These are phyloP conservation scores for Talaromyces wortmannii DNA, from an alignment of 495 filamentous ascomycete genomes.

Conservation along the genomic window DNA sequence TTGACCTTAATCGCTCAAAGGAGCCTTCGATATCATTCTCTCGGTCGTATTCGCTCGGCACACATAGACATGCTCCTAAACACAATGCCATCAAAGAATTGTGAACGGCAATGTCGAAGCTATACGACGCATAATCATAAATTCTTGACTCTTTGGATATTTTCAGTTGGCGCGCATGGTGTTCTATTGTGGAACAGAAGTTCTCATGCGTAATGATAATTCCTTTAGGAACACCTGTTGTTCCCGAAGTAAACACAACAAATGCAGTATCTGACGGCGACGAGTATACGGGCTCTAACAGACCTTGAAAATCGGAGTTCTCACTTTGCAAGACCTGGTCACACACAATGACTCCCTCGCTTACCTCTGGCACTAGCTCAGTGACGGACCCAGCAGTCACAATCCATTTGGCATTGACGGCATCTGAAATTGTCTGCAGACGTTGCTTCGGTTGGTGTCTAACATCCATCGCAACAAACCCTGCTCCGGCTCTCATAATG, in stretches of 20 bases:
- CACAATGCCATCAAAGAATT: slow-evolving; percentile 37
- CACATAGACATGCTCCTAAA: slow-evolving; percentile 39
- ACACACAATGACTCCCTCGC: not conserved
- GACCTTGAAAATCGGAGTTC: slow-evolving; percentile 1
- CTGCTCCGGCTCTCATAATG: slow-evolving; percentile 24
- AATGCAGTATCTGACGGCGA: slow-evolving; percentile 7
- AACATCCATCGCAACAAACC: slow-evolving; percentile 19
- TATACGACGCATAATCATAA: slow-evolving; percentile 36
- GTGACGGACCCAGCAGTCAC: slow-evolving; percentile 4
- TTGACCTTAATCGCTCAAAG: slow-evolving; percentile 37
- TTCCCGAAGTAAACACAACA: slow-evolving; percentile 24
- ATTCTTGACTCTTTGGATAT: slow-evolving; percentile 20
- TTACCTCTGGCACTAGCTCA: not conserved
- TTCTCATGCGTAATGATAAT: slow-evolving; percentile 62
- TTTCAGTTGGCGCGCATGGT: slow-evolving; percentile 10
- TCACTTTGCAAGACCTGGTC: not conserved
- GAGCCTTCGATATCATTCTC: slow-evolving; percentile 39
- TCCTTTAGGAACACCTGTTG: slow-evolving; percentile 25
- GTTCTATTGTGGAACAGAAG: slow-evolving; percentile 36
- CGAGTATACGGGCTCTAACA: not conserved
- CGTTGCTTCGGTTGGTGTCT: slow-evolving; percentile 24
- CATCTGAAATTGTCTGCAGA: slow-evolving; percentile 27
- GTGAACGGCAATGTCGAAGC: slow-evolving; percentile 39
- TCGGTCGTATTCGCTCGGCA: slow-evolving; percentile 44
- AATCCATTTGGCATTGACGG: slow-evolving; percentile 27